Base-by-base conservation (phyloP, 768 basidiomycete genomes). In the Gautieria morchelliformis region DNA sequence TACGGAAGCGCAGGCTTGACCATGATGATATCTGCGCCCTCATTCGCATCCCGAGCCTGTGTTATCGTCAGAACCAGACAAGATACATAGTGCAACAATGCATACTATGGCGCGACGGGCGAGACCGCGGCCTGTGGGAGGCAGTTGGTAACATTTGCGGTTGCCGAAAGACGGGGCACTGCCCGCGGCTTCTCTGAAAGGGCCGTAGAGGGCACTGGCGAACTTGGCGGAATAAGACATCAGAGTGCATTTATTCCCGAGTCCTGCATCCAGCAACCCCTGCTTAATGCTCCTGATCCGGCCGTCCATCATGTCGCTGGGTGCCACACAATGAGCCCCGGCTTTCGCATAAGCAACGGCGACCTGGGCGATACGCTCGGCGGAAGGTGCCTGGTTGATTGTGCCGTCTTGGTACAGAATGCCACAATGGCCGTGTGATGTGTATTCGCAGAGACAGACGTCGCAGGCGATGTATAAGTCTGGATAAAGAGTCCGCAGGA, bases 281-380 rank as follows among this genome's bases (percentile, higher is more conserved):
- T 81, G 76, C 69, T 99, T 99, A 72, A 99, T 98, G 14, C 83
- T 83, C 61, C 81, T 83, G 61, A 99, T 84, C 19, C 95, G 78
- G 0, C 95, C 96, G 67, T 99, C 96, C 93, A 98, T 98, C 96
- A 99, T 99, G 70, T 98, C 96, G 66, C 93, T 96, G 7, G 96
- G 96, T 1, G 96, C 96, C 58, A 99, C 94, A 65, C 93, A 93
- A 69, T 98, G 92, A 1, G 93, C 96, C n/a, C 96, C 96, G 0
- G 96, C 96, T 54, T 78, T 75, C 0, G 94, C 96, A 63, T 99
- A 99, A 65, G 79, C 84, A 47, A 98, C 75, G 0, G 96, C 93
- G 24, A 99, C 94, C 65, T 96, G 75, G 0, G 91, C 92, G 60
- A 99, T 87, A 60, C 96, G 86, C n/a, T 76, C 74, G 12, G 91